These are phyloP conservation scores for Leishmania martiniquensis DNA, from an alignment of 208 protist species.

Conservation along the genomic window DNA sequence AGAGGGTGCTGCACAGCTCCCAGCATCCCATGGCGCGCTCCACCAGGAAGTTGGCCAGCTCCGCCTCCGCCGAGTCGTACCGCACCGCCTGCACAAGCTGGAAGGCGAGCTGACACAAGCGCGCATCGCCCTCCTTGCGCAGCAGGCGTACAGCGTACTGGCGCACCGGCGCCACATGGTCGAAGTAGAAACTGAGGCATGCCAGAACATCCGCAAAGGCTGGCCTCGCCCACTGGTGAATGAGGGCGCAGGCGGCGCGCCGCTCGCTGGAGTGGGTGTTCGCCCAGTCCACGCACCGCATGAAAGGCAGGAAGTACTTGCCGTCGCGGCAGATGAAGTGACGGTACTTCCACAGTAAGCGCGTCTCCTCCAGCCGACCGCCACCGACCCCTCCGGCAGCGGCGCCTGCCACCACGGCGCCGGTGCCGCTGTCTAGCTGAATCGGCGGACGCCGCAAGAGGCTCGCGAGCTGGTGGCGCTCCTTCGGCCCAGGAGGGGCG, in stretches of 20 bases:
- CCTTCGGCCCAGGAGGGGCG: constrained; percentile 58
- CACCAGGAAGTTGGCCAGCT: constrained; percentile 61
- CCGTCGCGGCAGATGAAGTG: constrained; percentile 82
- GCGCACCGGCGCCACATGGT: constrained; percentile 53
- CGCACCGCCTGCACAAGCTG: constrained; percentile 84
- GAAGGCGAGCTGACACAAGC: constrained; percentile 49
- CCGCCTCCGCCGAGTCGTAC: constrained; percentile 63
- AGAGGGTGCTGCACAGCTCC: constrained; percentile 81
- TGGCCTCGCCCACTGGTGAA: constrained; percentile 67
- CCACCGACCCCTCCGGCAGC: constrained; percentile 1
- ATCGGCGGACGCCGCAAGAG: constrained; percentile 61
- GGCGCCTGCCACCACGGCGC: constrained; percentile 7
- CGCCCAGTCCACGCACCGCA: constrained; percentile 93
- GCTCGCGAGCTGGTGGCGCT: constrained; percentile 67
- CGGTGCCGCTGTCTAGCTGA: constrained; percentile 46
- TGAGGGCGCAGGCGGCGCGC: constrained; percentile 70
- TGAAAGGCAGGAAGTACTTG: constrained; percentile 90
- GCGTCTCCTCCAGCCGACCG: constrained; percentile 80
- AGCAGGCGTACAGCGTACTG: constrained; percentile 74
- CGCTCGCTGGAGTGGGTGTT: constrained; percentile 57
- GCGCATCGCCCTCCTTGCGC: constrained; percentile 41
- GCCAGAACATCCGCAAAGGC: constrained; percentile 67
- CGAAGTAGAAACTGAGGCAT: constrained; percentile 81
- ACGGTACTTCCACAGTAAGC: constrained; percentile 94
- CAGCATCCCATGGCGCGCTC: constrained; percentile 57